A percentile compares a stretch with the other conserved stretches of the same genome.
Evolutionary conservation across 2,329 filamentous ascomycete species (phyloP).

Genomic region (Daldinia sp.): DNA sequence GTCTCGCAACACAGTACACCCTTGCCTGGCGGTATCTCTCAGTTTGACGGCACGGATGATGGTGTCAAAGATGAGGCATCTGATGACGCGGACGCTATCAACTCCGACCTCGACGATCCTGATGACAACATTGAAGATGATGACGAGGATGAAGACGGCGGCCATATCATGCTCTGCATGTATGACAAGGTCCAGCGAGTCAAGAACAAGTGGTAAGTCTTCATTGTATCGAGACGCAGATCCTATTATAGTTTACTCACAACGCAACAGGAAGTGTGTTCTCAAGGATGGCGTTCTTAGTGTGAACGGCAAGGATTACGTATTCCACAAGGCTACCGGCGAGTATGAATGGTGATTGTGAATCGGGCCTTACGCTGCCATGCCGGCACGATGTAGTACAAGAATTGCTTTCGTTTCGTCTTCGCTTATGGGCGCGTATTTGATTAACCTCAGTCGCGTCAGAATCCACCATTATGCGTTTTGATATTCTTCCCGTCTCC

Average conservation of each 20-base stretch:
- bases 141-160: slow-evolving; percentile 86
- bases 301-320: slow-evolving; percentile 93
- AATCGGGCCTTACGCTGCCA: neutral
- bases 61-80: slow-evolving; percentile 63
- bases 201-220: slow-evolving; percentile 93
- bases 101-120: slow-evolving; percentile 95
- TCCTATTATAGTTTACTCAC: slow-evolving; percentile 17
- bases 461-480: slow-evolving; percentile 8
- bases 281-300: slow-evolving; percentile 96
- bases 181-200: slow-evolving; percentile 99
- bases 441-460: slow-evolving; percentile 4
- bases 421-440: slow-evolving; percentile 10
- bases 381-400: slow-evolving; percentile 17
- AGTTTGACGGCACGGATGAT: slow-evolving; percentile 74
- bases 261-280: slow-evolving; percentile 84
- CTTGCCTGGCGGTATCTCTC: slow-evolving; percentile 53
- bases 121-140: slow-evolving; percentile 88
- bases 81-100: slow-evolving; percentile 94
- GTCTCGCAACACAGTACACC: slow-evolving; percentile 45
- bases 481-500: neutral
- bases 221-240: neutral
- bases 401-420: slow-evolving; percentile 19
- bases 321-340: slow-evolving; percentile 97
- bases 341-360: slow-evolving; percentile 91
- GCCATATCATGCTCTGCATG: slow-evolving; percentile 97